phyloP scores from a whole-genome alignment of 106 monocot genomes.

The Dioscorea alata region DNA sequence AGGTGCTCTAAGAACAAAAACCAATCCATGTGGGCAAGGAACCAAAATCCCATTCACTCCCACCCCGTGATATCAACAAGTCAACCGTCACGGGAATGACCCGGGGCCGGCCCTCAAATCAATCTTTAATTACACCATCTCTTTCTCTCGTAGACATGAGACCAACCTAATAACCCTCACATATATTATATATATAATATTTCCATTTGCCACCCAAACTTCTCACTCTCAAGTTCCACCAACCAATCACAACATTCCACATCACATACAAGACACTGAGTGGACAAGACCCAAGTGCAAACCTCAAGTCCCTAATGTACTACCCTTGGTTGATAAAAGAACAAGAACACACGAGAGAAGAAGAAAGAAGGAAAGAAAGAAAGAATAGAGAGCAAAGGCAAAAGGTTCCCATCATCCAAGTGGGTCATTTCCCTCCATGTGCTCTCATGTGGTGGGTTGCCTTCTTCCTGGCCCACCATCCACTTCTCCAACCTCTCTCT shows the following conservation, averaged over 20 bases:
- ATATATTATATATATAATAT: too few species aligned
- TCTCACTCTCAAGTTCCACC: too few species aligned
- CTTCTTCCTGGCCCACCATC: constrained; percentile 8
- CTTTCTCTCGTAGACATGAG: neutral
- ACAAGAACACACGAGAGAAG: neutral
- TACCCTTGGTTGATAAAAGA: neutral
- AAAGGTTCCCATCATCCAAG: constrained; percentile 5
- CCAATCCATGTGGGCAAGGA: too few species aligned
- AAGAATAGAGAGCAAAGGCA: neutral
- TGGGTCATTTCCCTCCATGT: constrained; percentile 21
- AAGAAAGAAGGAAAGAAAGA: neutral
- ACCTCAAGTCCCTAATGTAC: too few species aligned
- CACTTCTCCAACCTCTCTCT: constrained; percentile 7
- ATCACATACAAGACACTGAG: too few species aligned
- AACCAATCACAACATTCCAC: too few species aligned
- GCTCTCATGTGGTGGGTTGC: constrained; percentile 25
- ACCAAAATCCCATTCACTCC: too few species aligned
- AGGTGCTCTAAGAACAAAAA: too few species aligned
- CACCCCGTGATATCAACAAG: constrained; percentile 2
- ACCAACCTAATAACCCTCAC: too few species aligned
- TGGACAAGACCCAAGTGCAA: too few species aligned
- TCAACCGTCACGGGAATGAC: neutral
- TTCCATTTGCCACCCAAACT: too few species aligned
- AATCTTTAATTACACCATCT: too few species aligned
- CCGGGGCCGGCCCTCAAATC: neutral